Evolutionary conservation across 1,284 basidiomycete species (phyloP), one percentile per base, ranked within the genome.

Genomic region (Termitomyces sp.): DNA sequence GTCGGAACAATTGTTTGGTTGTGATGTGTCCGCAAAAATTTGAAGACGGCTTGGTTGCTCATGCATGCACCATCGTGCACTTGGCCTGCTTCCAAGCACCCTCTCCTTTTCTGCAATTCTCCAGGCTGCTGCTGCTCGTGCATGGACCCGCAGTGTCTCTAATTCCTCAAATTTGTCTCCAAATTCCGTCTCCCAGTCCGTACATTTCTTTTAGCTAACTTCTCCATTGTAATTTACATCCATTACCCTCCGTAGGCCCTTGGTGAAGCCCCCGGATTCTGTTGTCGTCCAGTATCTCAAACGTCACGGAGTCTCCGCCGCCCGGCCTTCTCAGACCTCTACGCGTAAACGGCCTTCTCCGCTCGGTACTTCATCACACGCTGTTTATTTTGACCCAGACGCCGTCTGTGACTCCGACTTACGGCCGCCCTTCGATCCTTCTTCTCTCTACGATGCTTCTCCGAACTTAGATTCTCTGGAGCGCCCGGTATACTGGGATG

Each of bases 41-140:
- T 52, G 46, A 46, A 35, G 28, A 21, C 10, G 26, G 2, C 18
- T 18, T 28, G 40, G 26, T 45, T 37, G 45, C 73, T 72, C 71
- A 81, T 85, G 83, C 76, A 86, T 86, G 83, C 77, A 75, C 72
- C 71, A 79, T 74, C 70, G 72, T 71, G 70, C 67, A 65, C 54
- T 67, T 63, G 59, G 57, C 60, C 44, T 46, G 31, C 44, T 46
- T 35, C 33, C 33, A 24, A 46, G 44, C 44, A n/a, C 44, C 14
- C 19, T 16, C 2, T 63, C 74, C 10, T 73, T 79, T 56, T 64
- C 68, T 46, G 68, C 71, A 44, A 70, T 75, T 34, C 68, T 81
- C 3, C 76, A 77, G 55, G 68, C 68, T 35, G 80, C 80, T 57
- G 80, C 80, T 39, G 69, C 70, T 56, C 73, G 73, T 50, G 80